These are phyloP conservation scores for Solanum chacoense DNA, from an alignment of 305 asterid species.

Conservation along the genomic window DNA sequence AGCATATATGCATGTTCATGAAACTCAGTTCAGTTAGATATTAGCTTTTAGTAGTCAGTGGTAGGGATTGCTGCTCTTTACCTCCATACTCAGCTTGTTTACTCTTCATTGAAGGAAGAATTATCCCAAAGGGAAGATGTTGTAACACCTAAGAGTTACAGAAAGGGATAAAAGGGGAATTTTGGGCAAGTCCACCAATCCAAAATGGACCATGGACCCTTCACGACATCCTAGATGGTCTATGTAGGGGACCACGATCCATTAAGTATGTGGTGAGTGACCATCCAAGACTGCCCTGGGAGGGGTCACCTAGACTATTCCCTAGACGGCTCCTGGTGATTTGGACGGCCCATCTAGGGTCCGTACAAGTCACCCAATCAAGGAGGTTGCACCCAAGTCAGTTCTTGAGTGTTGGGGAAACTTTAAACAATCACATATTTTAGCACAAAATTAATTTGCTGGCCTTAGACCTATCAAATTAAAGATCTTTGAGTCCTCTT, in stretches of 20 bases:
- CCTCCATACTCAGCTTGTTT: not conserved
- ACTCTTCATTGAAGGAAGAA: not conserved
- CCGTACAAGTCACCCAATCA: not conserved
- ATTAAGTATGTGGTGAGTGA: not conserved
- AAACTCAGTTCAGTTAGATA: not conserved
- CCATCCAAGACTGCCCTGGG: not conserved
- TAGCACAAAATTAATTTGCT: not conserved
- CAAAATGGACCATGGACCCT: not conserved
- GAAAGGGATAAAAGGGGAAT: not conserved
- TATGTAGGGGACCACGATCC: not conserved
- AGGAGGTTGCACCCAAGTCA: not conserved
- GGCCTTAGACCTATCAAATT: not conserved
- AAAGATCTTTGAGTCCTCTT: not conserved
- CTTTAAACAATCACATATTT: not conserved
- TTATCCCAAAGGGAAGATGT: not conserved
- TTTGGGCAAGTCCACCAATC: not conserved
- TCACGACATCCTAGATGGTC: not conserved
- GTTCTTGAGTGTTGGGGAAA: not conserved
- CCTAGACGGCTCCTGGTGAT: not conserved
- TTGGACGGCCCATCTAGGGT: not conserved
- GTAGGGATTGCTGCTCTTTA: not conserved
- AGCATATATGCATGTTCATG: not conserved
- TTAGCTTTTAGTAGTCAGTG: not conserved
- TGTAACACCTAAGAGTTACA: not conserved
- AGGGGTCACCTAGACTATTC: not conserved